Conservation (phyloP, 1,284 basidiomycete genomes). For the Ceratobasidium theobromae region DNA sequence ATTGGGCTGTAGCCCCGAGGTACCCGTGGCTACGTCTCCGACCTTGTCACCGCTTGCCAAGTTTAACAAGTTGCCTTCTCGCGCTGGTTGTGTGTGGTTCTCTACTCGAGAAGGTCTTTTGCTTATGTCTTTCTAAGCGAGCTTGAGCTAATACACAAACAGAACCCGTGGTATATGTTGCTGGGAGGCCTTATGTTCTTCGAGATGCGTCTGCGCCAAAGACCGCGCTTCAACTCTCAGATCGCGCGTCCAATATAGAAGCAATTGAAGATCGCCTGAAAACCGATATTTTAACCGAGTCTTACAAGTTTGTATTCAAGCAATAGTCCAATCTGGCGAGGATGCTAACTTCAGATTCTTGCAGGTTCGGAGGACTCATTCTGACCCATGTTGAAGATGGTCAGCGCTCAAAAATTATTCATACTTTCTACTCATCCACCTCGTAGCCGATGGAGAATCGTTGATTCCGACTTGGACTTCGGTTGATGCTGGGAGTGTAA, state of each 20-base stretch:
- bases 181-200: constrained; percentile 92
- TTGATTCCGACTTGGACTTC: constrained; percentile 95
- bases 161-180: constrained; percentile 73
- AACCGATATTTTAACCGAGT: constrained; percentile 91
- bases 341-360: background rate
- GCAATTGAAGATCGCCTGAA: constrained; percentile 91
- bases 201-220: constrained; percentile 87
- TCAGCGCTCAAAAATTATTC: constrained; percentile 41
- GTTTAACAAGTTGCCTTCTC: constrained; percentile 49
- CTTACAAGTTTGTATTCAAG: constrained; percentile 56
- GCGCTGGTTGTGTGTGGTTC: constrained; percentile 68
- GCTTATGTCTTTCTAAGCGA: constrained; percentile 21
- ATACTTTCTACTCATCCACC: background rate
- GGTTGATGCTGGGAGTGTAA: constrained; percentile 81
- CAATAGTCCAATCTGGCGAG: background rate
- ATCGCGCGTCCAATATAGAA: constrained; percentile 92
- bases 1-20: constrained; percentile 70
- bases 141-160: background rate
- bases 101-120: constrained; percentile 74
- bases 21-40: constrained; percentile 41
- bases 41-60: constrained; percentile 28
- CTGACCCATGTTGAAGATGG: constrained; percentile 91
- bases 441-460: constrained; percentile 68
- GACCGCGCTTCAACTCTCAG: constrained; percentile 79
- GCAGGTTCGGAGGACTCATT: constrained; percentile 83